phyloP scores from a whole-genome alignment of 116 monocot species.

The Iris pallida region DNA sequence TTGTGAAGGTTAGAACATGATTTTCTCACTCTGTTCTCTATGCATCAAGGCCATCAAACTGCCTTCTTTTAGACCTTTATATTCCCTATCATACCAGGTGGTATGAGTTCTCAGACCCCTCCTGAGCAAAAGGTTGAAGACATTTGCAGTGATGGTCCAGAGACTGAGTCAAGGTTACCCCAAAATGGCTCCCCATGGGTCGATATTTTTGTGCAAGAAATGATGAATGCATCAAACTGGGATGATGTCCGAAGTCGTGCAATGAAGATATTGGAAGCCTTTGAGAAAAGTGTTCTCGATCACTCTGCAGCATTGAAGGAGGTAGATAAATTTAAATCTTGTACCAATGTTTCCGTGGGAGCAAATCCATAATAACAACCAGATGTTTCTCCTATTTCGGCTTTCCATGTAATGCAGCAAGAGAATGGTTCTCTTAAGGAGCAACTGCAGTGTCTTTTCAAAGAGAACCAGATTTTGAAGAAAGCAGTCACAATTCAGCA shows the following conservation, averaged over 20 bases:
- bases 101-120: conserved; percentile 18
- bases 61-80: neutral
- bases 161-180: conserved; percentile 8
- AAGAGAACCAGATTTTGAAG: conserved; percentile 73
- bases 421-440: conserved; percentile 60
- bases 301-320: conserved; percentile 33
- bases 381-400: neutral
- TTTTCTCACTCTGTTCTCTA: neutral
- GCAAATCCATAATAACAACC: neutral
- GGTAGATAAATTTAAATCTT: conserved; percentile 21
- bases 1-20: conserved; percentile 34
- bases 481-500: conserved; percentile 76
- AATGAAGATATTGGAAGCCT: conserved; percentile 59
- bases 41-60: neutral
- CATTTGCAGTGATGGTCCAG: conserved; percentile 9
- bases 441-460: conserved; percentile 51
- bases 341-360: neutral
- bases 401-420: conserved; percentile 23
- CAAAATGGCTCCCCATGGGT: conserved; percentile 55
- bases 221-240: conserved; percentile 67
- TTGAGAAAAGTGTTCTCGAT: conserved; percentile 46
- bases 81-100: conserved; percentile 20
- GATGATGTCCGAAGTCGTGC: conserved; percentile 56
- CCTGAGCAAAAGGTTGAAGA: conserved; percentile 33
- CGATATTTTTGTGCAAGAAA: conserved; percentile 82